Base-by-base conservation (phyloP, 2,329 filamentous ascomycete species). In the Ilyonectria robusta region DNA sequence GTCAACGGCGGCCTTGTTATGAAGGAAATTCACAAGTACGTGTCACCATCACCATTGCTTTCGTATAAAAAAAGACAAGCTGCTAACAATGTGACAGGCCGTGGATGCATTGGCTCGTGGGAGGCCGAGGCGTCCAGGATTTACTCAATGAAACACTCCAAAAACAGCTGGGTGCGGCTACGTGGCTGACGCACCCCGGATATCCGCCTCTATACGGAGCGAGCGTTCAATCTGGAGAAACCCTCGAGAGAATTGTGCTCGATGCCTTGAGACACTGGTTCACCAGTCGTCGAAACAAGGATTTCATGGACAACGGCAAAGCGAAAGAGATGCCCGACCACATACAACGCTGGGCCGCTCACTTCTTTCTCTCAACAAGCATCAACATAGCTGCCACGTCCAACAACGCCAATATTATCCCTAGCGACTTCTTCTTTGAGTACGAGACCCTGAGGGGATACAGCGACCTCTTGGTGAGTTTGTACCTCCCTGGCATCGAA, bases 1-100 rank as follows among this genome's bases (percentile, higher is more conserved):
- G 63, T 66, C n/a, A 66, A 66, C 19, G 63, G 63, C 6, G 51
- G 50, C 2, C 57, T 50, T 23, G 56, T 66, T 10, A 66, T 66
- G 63, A 66, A 66, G 35, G 63, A 66, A 13, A 23, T 66, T 42
- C 57, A 33, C 26, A n/a, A 56, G 63, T 66, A 56, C 35, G 57
- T 26, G 26, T 26, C 26, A 26, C 26, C 26, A 26, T 6, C 4
- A 5, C 26, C 0, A 26, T 26, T 26, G 26, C 26, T 26, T 26
- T 26, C 26, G 26, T 26, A 26, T 26, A 26, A 26, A 26, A 26
- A 26, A 26, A 26, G 26, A 26, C 26, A 26, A 26, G 26, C 26
- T 1, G 26, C 26, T 26, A 26, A 26, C 5, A 26, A 26, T 26
- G 26, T 26, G 26, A 26, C 26, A 64, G 61, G n/a, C 61, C 61